Conservation (phyloP, 495 filamentous ascomycete genomes). For the Aspergillus ostianus region DNA sequence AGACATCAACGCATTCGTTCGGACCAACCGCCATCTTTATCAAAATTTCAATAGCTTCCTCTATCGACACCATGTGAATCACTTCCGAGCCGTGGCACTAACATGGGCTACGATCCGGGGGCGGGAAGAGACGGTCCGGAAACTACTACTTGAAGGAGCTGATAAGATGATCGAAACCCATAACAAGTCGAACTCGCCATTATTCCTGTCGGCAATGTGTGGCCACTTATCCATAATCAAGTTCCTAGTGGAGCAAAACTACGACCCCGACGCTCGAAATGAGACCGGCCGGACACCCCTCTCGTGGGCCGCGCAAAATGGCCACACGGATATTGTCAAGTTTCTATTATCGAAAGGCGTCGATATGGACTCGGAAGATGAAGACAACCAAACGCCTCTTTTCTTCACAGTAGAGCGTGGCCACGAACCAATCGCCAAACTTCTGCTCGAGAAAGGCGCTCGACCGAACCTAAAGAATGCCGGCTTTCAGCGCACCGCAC, state of each 20-base stretch:
- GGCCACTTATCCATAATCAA: background rate
- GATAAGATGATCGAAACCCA: background rate
- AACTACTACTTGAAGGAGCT: background rate
- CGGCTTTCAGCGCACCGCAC: background rate
- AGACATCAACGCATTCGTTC: background rate
- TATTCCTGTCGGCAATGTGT: background rate
- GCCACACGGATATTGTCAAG: background rate
- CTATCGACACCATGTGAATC: background rate
- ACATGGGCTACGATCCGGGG: background rate
- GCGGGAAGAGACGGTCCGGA: background rate
- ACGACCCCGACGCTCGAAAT: background rate
- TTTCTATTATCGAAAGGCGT: background rate
- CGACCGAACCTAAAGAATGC: background rate
- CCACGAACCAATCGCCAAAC: background rate
- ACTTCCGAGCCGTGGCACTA: background rate
- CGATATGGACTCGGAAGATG: background rate
- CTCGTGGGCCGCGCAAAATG: slow-evolving; percentile 1
- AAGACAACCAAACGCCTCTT: background rate
- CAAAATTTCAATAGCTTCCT: background rate
- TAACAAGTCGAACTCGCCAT: background rate
- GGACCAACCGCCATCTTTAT: background rate
- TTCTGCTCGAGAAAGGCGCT: background rate
- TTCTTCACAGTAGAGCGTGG: background rate
- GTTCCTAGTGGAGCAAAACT: background rate
- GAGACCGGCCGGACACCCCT: background rate